Evolutionary conservation across 306 rosid genomes (phyloP), one percentile per base, ranked within the genome.

Genomic region (Citrullus amarus): DNA sequence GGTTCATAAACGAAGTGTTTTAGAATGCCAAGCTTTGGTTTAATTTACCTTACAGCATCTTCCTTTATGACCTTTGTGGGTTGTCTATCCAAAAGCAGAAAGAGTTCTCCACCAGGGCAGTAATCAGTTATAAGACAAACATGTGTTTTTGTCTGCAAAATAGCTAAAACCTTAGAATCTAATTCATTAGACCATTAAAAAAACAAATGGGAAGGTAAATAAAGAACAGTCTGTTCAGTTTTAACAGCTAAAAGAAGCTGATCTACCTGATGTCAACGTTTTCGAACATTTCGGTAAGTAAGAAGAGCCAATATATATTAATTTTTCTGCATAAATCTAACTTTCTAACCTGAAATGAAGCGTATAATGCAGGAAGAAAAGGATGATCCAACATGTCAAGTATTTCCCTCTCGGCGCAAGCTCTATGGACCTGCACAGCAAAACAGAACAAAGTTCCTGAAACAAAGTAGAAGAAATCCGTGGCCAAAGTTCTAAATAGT

Each of bases 361-460:
- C 99, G 82, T 95, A 95, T 57, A 95, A 76, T 71, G 96, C 97
- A 11, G 97, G 99, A 59, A 95, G 91, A 86, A 95, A 95, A 84
- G 99, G 99, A 80, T 95, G 99, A 81, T 95, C 99, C 92, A 95
- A 86, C 92, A 85, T 84, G 86, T 92, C 99, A 3, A 95, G 99
- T 80, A 95, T 92, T 85, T 95, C 96, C 82, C 99, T 92, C 84
- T 95, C 99, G 20, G 92, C 90, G 78, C 99, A 95, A 82, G 97
- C 97, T 87, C 99, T 91, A 79, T 95, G 99, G 84, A 92, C 99
- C 99, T 95, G 86, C 25, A 60, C 59, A 68, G 82, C 75, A 78
- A 56, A 82, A 59, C 82, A 32, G 48, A 71, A 51, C 30, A 43
- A 61, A 63, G 80, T 57, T 73, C 22, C 43, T 46, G 51, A 75